Percentiles rank a stretch among this genome's conserved stretches.
These are phyloP conservation scores for Fusarium azukiicola DNA, from an alignment of 2,329 filamentous ascomycete species.

Conservation along the genomic window DNA sequence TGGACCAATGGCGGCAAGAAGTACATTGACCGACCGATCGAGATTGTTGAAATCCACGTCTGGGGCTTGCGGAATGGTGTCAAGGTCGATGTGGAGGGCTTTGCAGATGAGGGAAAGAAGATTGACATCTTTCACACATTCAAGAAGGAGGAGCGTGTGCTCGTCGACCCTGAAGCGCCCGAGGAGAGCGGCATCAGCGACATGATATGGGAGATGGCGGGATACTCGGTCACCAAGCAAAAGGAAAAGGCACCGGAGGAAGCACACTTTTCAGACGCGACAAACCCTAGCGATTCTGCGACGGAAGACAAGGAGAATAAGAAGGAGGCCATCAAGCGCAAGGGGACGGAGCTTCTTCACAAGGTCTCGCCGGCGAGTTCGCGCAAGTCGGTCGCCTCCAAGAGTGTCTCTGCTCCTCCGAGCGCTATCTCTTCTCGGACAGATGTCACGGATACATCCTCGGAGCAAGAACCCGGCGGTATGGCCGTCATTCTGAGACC, in stretches of 20 bases:
- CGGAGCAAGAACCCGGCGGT: constrained; percentile 77
- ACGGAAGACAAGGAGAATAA: constrained; percentile 38
- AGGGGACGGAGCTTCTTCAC: constrained; percentile 60
- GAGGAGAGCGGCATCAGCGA: constrained; percentile 72
- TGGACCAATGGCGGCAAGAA: constrained; percentile 89
- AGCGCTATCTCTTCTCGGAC: constrained; percentile 44
- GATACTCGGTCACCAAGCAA: constrained; percentile 56
- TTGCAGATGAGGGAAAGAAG: constrained; percentile 91
- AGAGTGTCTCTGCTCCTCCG: constrained; percentile 42
- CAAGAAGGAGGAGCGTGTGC: constrained; percentile 83
- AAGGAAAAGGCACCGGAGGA: constrained; percentile 62
- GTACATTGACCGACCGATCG: constrained; percentile 91
- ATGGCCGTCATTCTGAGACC: constrained; percentile 91
- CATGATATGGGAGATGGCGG: constrained; percentile 76
- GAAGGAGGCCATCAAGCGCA: constrained; percentile 52
- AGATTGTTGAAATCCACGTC: constrained; percentile 93
- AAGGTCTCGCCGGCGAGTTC: constrained; percentile 53
- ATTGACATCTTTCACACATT: constrained; percentile 94
- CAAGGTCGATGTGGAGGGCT: constrained; percentile 92
- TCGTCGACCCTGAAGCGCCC: constrained; percentile 80
- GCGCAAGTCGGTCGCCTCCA: constrained; percentile 38
- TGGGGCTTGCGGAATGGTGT: constrained; percentile 95
- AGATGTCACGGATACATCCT: constrained; percentile 42
- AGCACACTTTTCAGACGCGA: constrained; percentile 57
- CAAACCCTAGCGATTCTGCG: constrained; percentile 50